Percentiles rank a stretch among this genome's conserved stretches.
phyloP scores from a whole-genome alignment of 768 basidiomycete species.

The Tylopilus balloui region DNA sequence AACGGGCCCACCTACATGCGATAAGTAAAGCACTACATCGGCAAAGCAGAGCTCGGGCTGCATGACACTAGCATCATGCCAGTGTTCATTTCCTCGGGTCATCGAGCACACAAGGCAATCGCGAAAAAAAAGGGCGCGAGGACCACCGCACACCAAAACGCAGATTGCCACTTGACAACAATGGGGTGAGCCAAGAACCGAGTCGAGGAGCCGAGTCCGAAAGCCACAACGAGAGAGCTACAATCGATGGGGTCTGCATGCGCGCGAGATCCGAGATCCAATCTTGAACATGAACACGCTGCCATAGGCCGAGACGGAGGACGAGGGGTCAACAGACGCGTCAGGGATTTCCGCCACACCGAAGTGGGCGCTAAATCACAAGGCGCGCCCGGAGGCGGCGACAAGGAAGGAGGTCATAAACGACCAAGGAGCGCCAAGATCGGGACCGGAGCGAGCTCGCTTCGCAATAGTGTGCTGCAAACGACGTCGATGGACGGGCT shows the following conservation, averaged over 20 bases:
- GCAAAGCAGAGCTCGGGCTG: not conserved
- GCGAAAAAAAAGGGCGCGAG: not conserved
- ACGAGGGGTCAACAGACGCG: conserved; percentile 3
- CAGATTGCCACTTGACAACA: not conserved
- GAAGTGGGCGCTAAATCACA: conserved; percentile 1
- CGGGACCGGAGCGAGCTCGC: not conserved
- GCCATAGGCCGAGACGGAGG: not conserved
- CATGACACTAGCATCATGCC: not conserved
- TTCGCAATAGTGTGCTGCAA: not conserved
- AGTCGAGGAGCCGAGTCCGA: not conserved
- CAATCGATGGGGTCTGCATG: not conserved
- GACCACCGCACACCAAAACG: not conserved
- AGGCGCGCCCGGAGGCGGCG: conserved; percentile 1
- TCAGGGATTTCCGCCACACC: conserved; percentile 8
- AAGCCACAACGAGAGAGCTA: not conserved
- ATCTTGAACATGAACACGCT: not conserved
- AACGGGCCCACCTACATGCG: not conserved
- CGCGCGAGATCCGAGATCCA: not conserved
- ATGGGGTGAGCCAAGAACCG: not conserved
- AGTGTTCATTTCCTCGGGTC: not conserved
- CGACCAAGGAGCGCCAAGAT: not conserved
- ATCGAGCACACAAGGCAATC: not conserved
- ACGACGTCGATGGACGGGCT: not conserved
- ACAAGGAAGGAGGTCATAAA: not conserved
- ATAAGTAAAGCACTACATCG: not conserved